Base-by-base conservation (phyloP, 2,329 filamentous ascomycete genomes). In the Penicillium capsulatum region DNA sequence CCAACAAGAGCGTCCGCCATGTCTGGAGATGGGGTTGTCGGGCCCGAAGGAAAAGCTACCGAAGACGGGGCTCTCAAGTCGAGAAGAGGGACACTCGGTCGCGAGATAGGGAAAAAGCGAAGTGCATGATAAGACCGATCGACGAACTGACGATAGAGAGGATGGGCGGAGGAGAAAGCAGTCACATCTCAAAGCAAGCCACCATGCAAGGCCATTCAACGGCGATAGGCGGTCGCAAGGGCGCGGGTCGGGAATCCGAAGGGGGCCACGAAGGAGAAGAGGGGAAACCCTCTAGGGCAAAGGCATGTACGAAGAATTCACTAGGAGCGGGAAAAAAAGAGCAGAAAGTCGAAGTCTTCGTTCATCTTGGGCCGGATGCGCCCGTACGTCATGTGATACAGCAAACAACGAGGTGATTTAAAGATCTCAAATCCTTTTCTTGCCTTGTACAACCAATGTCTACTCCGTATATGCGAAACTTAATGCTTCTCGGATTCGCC, bases 401-500 rank as follows among this genome's bases (percentile, higher is more conserved):
- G 27, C 31, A 36, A 31, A 32, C 36, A 22, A 22, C 19, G 19
- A 22, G 19, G 5, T 22, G 30, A 4, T 15, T 6, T 6, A 32
- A 31, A 7, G 34, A 34, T 41, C 9, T 26, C 22, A 17, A 22
- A 24, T 33, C 19, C 31, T 16, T 31, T 14, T 16, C 26, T 38
- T 57, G n/a, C n/a, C n/a, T n/a, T n/a, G n/a, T n/a, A n/a, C n/a
- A n/a, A 24, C 22, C 11, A 24, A 11, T 11, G 11, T 24, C 22
- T 24, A 11, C 22, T 24, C 7, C 7, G 22, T 24, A 11, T 11
- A 24, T 24, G 22, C 7, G 11, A 24, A 24, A 24, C n/a, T 22
- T 9, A 64, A 48, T 63, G 65, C 41, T 57, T 66, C 33, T 65
- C 62, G 38, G 70, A 72, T 14, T 80, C 78, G 6, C 85, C 86